These are phyloP conservation scores for Dipodascopsis uninucleata DNA, from an alignment of 805 yeast genomes.

Conservation along the genomic window DNA sequence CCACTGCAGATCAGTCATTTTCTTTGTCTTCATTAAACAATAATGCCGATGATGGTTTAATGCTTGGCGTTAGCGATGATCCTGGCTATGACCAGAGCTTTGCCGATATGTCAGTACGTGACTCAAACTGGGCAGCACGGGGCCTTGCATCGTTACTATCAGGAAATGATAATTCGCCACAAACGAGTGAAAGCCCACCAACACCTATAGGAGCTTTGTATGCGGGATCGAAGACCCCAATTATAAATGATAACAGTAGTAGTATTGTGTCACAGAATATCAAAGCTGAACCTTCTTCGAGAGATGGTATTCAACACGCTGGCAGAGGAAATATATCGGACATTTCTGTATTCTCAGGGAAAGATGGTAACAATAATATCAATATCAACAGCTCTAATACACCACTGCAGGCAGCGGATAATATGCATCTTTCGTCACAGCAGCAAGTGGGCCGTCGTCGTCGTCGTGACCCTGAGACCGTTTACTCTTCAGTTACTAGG, in stretches of 20 bases:
- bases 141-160: conserved; percentile 25
- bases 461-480: conserved; percentile 25
- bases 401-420: too few relatives aligned
- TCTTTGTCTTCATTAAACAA: conserved; percentile 13
- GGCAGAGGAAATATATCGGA: background rate
- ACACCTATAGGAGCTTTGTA: conserved; percentile 12
- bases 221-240: background rate
- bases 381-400: too few relatives aligned
- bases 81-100: conserved; percentile 9
- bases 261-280: too few relatives aligned
- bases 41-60: background rate
- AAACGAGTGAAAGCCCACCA: conserved; percentile 22
- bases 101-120: conserved; percentile 24
- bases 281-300: too few relatives aligned
- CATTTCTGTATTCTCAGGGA: too few relatives aligned
- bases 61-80: background rate
- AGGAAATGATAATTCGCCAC: conserved; percentile 21
- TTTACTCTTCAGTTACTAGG: conserved; percentile 65
- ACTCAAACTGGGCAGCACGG: conserved; percentile 24
- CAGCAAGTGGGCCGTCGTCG: conserved; percentile 11
- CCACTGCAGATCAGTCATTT: too few relatives aligned
- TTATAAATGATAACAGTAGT: background rate
- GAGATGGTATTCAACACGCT: background rate
- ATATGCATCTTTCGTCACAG: too few relatives aligned
- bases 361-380: too few relatives aligned